Evolutionary conservation across 2,329 filamentous ascomycete species (phyloP).

Genomic region (Apiospora phragmitis): DNA sequence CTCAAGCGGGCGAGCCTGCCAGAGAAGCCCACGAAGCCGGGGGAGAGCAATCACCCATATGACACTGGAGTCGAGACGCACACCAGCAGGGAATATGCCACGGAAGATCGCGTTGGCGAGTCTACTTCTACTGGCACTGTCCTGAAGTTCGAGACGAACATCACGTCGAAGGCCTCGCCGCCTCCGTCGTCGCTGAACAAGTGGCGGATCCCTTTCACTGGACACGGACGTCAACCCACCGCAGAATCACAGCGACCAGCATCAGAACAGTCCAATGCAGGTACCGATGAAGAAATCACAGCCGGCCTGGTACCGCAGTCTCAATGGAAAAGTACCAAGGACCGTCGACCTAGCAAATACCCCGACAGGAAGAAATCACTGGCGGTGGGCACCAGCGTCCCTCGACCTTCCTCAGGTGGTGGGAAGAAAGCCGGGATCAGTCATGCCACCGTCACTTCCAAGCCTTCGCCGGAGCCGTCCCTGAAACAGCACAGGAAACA

Average conservation of each 20-base stretch:
- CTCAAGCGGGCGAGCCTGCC: conserved; percentile 15
- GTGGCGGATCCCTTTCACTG: background rate
- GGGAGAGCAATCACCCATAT: conserved; percentile 32
- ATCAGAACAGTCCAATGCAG: background rate
- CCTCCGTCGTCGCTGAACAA: background rate
- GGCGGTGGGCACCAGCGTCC: too few species aligned
- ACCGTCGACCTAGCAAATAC: conserved; percentile 8
- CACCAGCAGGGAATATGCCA: background rate
- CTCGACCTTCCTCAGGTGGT: background rate
- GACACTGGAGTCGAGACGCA: conserved; percentile 25
- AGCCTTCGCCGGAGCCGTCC: background rate
- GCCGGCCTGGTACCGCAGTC: background rate
- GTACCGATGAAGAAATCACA: background rate
- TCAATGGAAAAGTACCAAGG: conserved; percentile 15
- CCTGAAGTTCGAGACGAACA: background rate
- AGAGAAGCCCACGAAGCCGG: conserved; percentile 20
- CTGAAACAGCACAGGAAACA: background rate
- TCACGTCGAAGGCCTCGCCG: background rate
- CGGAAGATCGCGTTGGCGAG: background rate
- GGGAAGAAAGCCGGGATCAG: background rate
- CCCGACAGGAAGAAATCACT: background rate
- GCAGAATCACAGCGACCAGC: background rate
- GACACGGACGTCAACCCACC: background rate
- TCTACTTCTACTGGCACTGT: background rate
- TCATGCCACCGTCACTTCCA: background rate